These are phyloP conservation scores for Ogataea pini DNA, from an alignment of 805 yeast genomes.

Conservation along the genomic window DNA sequence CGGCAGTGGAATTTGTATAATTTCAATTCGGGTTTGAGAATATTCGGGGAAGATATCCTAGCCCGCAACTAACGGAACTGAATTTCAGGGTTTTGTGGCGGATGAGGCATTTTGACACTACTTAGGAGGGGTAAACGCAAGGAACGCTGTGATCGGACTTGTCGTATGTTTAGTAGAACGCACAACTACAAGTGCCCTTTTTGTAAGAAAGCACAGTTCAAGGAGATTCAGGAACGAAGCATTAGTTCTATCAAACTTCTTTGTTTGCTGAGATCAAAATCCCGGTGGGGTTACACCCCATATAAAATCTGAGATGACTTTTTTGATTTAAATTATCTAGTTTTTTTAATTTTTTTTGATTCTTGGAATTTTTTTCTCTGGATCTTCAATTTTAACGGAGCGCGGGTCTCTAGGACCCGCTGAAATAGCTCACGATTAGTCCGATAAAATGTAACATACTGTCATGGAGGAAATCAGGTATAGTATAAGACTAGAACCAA, in stretches of 20 bases:
- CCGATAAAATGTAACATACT: not conserved
- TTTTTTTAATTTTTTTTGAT: not conserved
- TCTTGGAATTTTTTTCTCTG: not conserved
- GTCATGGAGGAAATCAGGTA: too few species aligned
- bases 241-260: too few species aligned
- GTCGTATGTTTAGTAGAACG: too few species aligned
- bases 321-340: too few species aligned
- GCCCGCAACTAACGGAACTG: not conserved
- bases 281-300: not conserved
- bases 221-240: too few species aligned
- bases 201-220: too few species aligned
- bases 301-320: not conserved
- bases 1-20: not conserved
- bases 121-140: not conserved
- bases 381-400: not conserved
- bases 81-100: not conserved
- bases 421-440: not conserved
- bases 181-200: not conserved
- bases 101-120: conserved; percentile 1
- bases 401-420: not conserved
- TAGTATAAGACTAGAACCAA: too few species aligned
- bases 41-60: not conserved
- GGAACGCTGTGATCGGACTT: conserved; percentile 1
- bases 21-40: not conserved
- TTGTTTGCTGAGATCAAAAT: too few species aligned